A percentile compares a stretch with the other conserved stretches of the same genome.
These are phyloP conservation scores for Cetraspora pellucida DNA, from an alignment of 192 early-diverging fungal species.

Conservation along the genomic window DNA sequence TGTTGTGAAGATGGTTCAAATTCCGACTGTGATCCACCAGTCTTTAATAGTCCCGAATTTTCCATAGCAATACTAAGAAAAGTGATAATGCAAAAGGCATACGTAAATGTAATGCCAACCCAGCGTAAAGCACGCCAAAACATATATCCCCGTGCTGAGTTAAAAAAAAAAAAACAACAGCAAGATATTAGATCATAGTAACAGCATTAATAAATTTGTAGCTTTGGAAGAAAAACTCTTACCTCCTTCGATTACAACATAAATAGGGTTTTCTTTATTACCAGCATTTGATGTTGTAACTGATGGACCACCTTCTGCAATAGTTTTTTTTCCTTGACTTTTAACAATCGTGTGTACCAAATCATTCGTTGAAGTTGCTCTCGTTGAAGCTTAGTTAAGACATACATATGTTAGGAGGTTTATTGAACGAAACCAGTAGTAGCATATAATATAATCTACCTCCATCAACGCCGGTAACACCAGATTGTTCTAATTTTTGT, in stretches of 20 bases:
- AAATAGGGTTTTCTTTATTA: slow-evolving; percentile 61
- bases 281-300: slow-evolving; percentile 43
- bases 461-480: slow-evolving; percentile 18
- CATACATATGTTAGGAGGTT: background rate
- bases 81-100: slow-evolving; percentile 73
- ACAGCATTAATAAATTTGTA: too few relatives aligned
- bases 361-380: slow-evolving; percentile 18
- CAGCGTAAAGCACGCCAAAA: slow-evolving; percentile 61
- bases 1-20: slow-evolving; percentile 61
- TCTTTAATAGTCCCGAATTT: slow-evolving; percentile 70
- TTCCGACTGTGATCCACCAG: slow-evolving; percentile 57
- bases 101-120: slow-evolving; percentile 62
- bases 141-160: slow-evolving; percentile 55
- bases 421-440: slow-evolving; percentile 33
- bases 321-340: slow-evolving; percentile 36
- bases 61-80: slow-evolving; percentile 69
- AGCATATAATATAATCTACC: slow-evolving; percentile 31
- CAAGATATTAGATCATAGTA: too few relatives aligned
- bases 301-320: slow-evolving; percentile 38
- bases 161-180: too few relatives aligned
- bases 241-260: slow-evolving; percentile 65
- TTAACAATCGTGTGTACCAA: slow-evolving; percentile 38
- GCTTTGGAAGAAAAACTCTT: slow-evolving; percentile 1
- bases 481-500: slow-evolving; percentile 50
- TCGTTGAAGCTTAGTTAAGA: background rate